Evolutionary conservation across 2,329 filamentous ascomycete species (phyloP), one percentile per base, ranked within the genome.

Genomic region (Lachnellula subtilissima): DNA sequence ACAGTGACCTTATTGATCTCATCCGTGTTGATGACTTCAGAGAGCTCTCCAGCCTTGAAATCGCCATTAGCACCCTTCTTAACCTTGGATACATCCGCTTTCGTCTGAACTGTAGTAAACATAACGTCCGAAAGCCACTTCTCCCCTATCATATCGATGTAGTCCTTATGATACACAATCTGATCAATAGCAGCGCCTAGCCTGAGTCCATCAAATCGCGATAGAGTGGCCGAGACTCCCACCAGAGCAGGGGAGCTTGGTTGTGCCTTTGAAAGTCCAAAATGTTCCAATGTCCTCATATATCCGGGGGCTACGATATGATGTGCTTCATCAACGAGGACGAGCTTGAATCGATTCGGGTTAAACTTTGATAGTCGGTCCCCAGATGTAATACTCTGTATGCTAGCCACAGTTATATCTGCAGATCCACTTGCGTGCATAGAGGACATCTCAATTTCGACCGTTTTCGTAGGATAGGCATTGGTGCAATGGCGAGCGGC

Each of bases 291-390:
- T 0, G 85, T 80, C 43, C 81, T 79, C 59, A 95, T 78, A 67
- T 97, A 97, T 7, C 85, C 84, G 2, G 83, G 79, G 0, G 94
- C 89, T 46, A 97, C 92, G 52, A 97, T 96, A 72, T 99, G 94
- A 70, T 99, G 94, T 4, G 93, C 94, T 73, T 99, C 94, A 62
- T 99, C 94, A 4, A 99, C 93, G 2, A 99, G 79, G 0, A 99
- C 76, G 0, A 99, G 82, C 73, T 99, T 99, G 77, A 93, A 97
- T 7, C 76, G 77, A 0, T 71, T 72, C 0, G 91, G 88, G 62
- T 95, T 83, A 66, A 93, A 97, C 69, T 96, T 97, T 37, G 72
- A 69, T n/a, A 97, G 79, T 2, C 94, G 83, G 52, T 86, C 82
- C 12, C 83, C 82, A 5, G 89, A 95, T 7, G 80, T 83, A 64